Conservation (phyloP, 805 yeast species). For the Candida easanensis region DNA sequence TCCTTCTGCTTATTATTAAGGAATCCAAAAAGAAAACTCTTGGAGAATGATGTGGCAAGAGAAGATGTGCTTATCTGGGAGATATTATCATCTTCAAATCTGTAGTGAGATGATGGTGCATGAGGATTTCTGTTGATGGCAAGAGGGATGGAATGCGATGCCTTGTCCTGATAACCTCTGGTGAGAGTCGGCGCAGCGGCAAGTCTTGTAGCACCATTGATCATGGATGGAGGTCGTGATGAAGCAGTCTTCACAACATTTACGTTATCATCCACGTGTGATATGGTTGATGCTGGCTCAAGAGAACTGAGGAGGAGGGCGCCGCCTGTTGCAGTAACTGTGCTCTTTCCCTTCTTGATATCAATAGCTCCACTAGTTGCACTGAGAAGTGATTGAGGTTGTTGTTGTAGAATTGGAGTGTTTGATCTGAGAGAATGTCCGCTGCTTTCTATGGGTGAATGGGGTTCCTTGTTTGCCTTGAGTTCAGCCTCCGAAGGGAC, state of each 20-base stretch:
- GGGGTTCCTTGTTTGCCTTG: too few species aligned
- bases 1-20: constrained; percentile 32
- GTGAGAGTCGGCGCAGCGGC: constrained; percentile 9
- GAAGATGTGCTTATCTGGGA: constrained; percentile 40
- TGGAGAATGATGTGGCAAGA: constrained; percentile 39
- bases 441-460: too few species aligned
- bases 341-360: constrained; percentile 5
- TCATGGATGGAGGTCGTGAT: constrained; percentile 22
- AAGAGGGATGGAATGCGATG: constrained; percentile 15
- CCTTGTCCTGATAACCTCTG: constrained; percentile 11
- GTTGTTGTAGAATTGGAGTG: not conserved
- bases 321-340: constrained; percentile 20
- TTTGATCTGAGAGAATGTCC: too few species aligned
- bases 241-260: constrained; percentile 19
- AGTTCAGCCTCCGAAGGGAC: not conserved
- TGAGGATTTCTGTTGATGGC: constrained; percentile 17
- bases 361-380: not conserved
- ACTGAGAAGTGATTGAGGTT: not conserved
- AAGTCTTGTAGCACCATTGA: constrained; percentile 8
- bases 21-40: constrained; percentile 40
- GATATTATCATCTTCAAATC: constrained; percentile 32
- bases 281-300: constrained; percentile 20
- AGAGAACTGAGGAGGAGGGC: constrained; percentile 23
- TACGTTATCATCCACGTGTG: constrained; percentile 20
- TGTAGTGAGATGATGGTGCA: constrained; percentile 14